These are phyloP conservation scores for Symbiotaphrina buchneri DNA, from an alignment of 495 filamentous ascomycete species.

Conservation along the genomic window DNA sequence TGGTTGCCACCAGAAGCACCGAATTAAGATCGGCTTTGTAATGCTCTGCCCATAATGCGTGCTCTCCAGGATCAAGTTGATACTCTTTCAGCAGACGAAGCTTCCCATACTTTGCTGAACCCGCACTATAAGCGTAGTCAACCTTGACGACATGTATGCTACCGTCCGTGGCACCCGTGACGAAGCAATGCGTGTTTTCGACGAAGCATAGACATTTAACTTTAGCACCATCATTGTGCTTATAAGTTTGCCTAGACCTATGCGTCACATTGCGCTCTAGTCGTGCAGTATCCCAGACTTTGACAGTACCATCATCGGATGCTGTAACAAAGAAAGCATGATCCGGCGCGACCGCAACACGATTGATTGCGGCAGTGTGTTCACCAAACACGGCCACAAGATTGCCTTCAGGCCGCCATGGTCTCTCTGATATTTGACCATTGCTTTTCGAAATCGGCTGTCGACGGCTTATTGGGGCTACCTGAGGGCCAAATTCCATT, in stretches of 20 bases:
- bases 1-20: constrained; percentile 68
- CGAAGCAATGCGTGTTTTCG: constrained; percentile 82
- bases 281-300: constrained; percentile 79
- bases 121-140: constrained; percentile 38
- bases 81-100: constrained; percentile 56
- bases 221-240: constrained; percentile 40
- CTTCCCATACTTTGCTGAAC: constrained; percentile 51
- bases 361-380: constrained; percentile 62
- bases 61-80: constrained; percentile 49
- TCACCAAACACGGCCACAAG: constrained; percentile 77
- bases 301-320: constrained; percentile 79
- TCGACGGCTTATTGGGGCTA: constrained; percentile 43
- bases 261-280: constrained; percentile 78
- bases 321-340: constrained; percentile 89
- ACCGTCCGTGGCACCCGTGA: constrained; percentile 77
- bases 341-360: constrained; percentile 67
- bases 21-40: constrained; percentile 65
- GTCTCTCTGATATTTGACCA: constrained; percentile 19
- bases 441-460: constrained; percentile 38
- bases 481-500: constrained; percentile 54
- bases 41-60: constrained; percentile 82
- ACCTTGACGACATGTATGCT: constrained; percentile 77
- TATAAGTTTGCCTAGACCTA: constrained; percentile 70
- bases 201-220: constrained; percentile 73
- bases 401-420: constrained; percentile 69